Base-by-base conservation (phyloP, 495 filamentous ascomycete genomes). In the Hypomontagnella submonticulosa region DNA sequence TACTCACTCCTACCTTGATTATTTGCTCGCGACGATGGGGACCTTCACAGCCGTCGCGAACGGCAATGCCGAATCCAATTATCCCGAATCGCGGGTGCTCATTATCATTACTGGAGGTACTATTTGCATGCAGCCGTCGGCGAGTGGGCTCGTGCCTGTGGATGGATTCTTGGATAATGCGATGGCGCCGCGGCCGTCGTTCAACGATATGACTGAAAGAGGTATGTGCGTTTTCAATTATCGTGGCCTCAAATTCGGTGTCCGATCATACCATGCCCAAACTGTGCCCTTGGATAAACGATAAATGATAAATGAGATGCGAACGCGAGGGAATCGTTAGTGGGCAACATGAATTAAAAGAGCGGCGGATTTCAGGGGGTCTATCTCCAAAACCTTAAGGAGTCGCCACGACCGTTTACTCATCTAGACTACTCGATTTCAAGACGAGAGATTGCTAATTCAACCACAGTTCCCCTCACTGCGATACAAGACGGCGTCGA, bases 91-190 rank as follows among this genome's bases (percentile, higher is more conserved):
- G 0, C 81, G 92, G 56, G 90, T 97, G 6, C 80, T 97, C 56
- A 89, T 97, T 61, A 91, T 97, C 77, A 94, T 94, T 85, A 97
- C 93, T 11, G 93, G 95, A 44, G 95, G 95, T 15, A 98, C 95
- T 1, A 98, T 99, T 57, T 97, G 93, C 77, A 99, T 99, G 95
- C 84, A 86, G 70, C 85, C 82, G 10, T 89, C 87, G 3, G 80
- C 83, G 0, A 83, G 87, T 48, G 90, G 87, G 6, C 80, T 90
- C 52, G 75, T 90, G 7, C 90, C 92, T 15, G 90, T 90, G 11
- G 80, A 86, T 70, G 92, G 90, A 0, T 99, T 99, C 70, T 83
- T 97, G 23, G 82, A 96, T 38, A 86, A 87, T 48, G 91, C 91
- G 56, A 88, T 99, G 82, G 88, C 87, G 0, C 91, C 91, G 0